Base-by-base conservation (phyloP, 2,329 filamentous ascomycete species). In the Pyrenophora teres region DNA sequence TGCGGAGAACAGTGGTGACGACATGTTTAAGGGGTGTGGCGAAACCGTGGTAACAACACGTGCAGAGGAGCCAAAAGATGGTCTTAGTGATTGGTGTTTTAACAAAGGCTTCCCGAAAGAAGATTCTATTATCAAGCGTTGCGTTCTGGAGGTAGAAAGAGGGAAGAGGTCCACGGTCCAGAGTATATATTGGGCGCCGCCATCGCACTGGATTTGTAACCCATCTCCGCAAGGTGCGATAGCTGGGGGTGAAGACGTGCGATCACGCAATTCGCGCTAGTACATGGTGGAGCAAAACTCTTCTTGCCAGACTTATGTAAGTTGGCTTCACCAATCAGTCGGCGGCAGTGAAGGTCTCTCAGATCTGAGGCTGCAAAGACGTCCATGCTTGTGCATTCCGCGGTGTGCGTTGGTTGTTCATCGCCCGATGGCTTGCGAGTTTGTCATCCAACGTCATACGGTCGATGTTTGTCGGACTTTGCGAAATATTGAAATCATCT, bases 201-300 rank as follows among this genome's bases (percentile, higher is more conserved):
- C 63, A 65, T 64, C 63, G 59, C 60, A 49, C 50, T 53, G 47
- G 64, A 60, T 68, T 68, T 66, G 65, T 63, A 64, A 67, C 63
- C 60, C 60, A 42, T 56, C 55, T 65, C 63, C 59, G 61, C 59
- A 65, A 64, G 53, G 59, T 64, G 60, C 57, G 51, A 63, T 60
- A 55, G 45, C 53, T 65, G 57, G 57, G 56, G 57, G 52, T 54
- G 62, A 67, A 67, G 64, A 64, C 64, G 64, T 67, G 64, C 65
- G 61, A 68, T 67, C 65, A 68, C 65, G 65, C 65, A 66, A 68
- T 67, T 67, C 58, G 52, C 64, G 63, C 63, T 65, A 67, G 58
- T 53, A 63, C 56, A 33, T 57, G 56, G 50, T 41, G 47, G 52
- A 64, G 54, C 59, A 64, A 62, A 63, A 50, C 38, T 58, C 58